Evolutionary conservation across 495 filamentous ascomycete species (phyloP).

Genomic region (Hapsidospora chrysogenum): DNA sequence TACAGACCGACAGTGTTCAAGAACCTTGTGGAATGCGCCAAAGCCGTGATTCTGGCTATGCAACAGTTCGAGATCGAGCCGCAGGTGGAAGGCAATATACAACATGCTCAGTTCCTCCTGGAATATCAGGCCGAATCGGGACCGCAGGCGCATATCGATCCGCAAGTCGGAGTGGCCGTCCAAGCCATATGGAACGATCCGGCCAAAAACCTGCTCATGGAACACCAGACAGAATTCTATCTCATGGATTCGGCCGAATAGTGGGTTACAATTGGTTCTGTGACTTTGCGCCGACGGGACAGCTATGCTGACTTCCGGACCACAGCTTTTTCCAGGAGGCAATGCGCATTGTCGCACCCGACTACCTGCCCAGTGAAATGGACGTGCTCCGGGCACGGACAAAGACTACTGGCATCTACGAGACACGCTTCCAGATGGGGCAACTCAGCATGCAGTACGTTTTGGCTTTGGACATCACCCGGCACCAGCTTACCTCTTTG

Average conservation of each 20-base stretch:
- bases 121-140: constrained; percentile 84
- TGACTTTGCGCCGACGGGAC: not conserved
- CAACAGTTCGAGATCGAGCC: constrained; percentile 74
- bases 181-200: constrained; percentile 81
- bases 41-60: constrained; percentile 77
- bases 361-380: constrained; percentile 81
- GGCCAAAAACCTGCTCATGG: constrained; percentile 68
- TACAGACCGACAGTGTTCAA: constrained; percentile 96
- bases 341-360: constrained; percentile 60
- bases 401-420: constrained; percentile 99
- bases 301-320: constrained; percentile 1
- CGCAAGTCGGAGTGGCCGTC: constrained; percentile 65
- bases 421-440: constrained; percentile 95
- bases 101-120: constrained; percentile 61
- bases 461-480: constrained; percentile 1
- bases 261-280: too few species aligned
- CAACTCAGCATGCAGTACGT: constrained; percentile 96
- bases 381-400: constrained; percentile 91
- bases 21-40: constrained; percentile 92
- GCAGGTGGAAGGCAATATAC: constrained; percentile 46
- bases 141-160: constrained; percentile 63
- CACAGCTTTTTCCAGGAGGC: constrained; percentile 89
- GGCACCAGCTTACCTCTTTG: constrained; percentile 7
- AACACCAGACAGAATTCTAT: constrained; percentile 94
- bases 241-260: constrained; percentile 98